These are phyloP conservation scores for Sporothrix variecibatus DNA, from an alignment of 2,329 filamentous ascomycete genomes.

Conservation along the genomic window DNA sequence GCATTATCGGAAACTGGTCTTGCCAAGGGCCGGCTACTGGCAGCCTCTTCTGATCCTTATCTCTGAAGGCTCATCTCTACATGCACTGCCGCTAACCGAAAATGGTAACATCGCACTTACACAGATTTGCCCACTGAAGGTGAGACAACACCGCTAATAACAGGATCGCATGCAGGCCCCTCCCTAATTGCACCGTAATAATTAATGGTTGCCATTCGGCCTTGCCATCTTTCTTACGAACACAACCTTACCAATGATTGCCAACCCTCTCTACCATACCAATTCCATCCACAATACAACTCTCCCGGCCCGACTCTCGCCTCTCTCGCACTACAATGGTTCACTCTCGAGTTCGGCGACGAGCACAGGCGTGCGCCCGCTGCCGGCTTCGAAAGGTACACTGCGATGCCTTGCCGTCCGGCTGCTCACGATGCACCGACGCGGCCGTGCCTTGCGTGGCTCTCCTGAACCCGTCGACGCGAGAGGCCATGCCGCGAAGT, in stretches of 20 bases:
- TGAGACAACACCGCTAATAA: neutral
- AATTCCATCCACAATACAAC: neutral
- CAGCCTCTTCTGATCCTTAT: neutral
- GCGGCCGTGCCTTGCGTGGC: slow-evolving; percentile 19
- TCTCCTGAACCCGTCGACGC: neutral
- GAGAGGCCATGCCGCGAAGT: slow-evolving; percentile 11
- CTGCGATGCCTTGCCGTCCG: slow-evolving; percentile 24
- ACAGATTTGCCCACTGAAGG: neutral
- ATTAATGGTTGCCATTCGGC: neutral
- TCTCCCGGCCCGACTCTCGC: neutral
- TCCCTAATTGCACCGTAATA: neutral
- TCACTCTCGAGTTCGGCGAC: slow-evolving; percentile 14
- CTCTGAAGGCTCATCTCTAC: neutral
- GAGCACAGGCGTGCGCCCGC: slow-evolving; percentile 21
- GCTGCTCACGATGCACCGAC: slow-evolving; percentile 11
- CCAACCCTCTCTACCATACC: neutral
- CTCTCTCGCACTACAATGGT: neutral
- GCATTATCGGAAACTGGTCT: neutral
- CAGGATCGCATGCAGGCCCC: neutral
- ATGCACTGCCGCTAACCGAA: neutral
- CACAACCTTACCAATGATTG: neutral
- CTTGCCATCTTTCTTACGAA: neutral
- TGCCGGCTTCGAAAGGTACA: slow-evolving; percentile 21
- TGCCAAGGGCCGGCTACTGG: neutral
- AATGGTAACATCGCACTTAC: slow-evolving; percentile 9